Percentiles rank a stretch among this genome's conserved stretches.
Evolutionary conservation across 805 yeast species (phyloP).

Genomic region (Nakazawaea ishiwadae): DNA sequence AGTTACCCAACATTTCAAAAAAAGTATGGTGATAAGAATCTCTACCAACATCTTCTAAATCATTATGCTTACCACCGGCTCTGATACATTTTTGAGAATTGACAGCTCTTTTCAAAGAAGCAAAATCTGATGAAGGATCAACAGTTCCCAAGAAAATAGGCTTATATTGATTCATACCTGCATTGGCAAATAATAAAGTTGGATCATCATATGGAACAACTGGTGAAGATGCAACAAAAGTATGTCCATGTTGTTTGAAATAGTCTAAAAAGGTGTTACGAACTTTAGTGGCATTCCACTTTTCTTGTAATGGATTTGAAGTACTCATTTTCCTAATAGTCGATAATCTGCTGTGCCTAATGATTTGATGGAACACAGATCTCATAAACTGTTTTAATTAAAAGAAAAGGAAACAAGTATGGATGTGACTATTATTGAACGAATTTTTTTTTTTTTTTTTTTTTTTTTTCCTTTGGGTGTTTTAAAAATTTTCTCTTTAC

Average conservation of each 20-base stretch:
- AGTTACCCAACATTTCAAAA: conserved; percentile 98
- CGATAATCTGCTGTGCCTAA: background rate
- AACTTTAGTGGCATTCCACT: conserved; percentile 47
- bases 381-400: background rate
- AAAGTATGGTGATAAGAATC: conserved; percentile 98
- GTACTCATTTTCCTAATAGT: conserved; percentile 4
- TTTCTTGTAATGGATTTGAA: conserved; percentile 13
- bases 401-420: background rate
- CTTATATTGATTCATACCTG: conserved; percentile 99
- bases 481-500: no score
- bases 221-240: conserved; percentile 86
- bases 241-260: conserved; percentile 67
- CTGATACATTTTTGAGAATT: conserved; percentile 98
- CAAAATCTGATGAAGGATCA: conserved; percentile 88
- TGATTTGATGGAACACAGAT: background rate
- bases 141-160: conserved; percentile 97
- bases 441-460: background rate
- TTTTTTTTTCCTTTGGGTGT: background rate
- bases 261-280: conserved; percentile 83
- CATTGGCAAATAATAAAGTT: conserved; percentile 92
- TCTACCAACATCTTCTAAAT: conserved; percentile 96
- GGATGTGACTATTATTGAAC: no score
- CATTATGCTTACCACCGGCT: conserved; percentile 99
- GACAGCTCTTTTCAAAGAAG: conserved; percentile 79
- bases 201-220: conserved; percentile 99